phyloP scores from a whole-genome alignment of 495 filamentous ascomycete genomes.

The Clavariopsis aquatica region DNA sequence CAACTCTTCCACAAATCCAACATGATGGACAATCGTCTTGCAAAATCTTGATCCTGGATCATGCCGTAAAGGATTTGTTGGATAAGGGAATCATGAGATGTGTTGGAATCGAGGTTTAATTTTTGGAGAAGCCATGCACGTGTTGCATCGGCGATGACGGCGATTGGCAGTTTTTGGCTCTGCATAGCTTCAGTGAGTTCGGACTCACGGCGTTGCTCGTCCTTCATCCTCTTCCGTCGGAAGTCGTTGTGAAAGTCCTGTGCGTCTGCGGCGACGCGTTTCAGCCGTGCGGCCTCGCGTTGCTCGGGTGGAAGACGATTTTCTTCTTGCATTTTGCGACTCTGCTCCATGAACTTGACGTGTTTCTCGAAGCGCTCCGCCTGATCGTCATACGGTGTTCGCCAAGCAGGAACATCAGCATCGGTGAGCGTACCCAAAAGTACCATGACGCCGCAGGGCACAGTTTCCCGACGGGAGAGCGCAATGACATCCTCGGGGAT shows the following conservation, averaged over 20 bases:
- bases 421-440: constrained; percentile 55
- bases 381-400: constrained; percentile 48
- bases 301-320: constrained; percentile 50
- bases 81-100: constrained; percentile 45
- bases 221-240: constrained; percentile 12
- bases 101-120: constrained; percentile 39
- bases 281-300: constrained; percentile 44
- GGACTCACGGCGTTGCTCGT: constrained; percentile 48
- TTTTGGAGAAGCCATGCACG: constrained; percentile 51
- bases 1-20: constrained; percentile 61
- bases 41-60: constrained; percentile 54
- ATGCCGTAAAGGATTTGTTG: constrained; percentile 57
- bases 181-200: constrained; percentile 57
- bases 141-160: constrained; percentile 53
- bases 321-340: constrained; percentile 51
- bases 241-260: constrained; percentile 30
- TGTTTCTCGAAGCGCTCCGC: constrained; percentile 42
- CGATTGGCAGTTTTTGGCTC: constrained; percentile 57
- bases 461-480: constrained; percentile 54
- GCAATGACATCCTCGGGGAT: constrained; percentile 56
- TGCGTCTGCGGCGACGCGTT: constrained; percentile 46
- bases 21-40: constrained; percentile 50
- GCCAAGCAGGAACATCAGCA: constrained; percentile 59
- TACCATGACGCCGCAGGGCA: constrained; percentile 65
- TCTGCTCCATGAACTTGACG: constrained; percentile 48